phyloP scores from a whole-genome alignment of 225 moss, liverwort and hornwort genomes.

The Physcomitrium patens region DNA sequence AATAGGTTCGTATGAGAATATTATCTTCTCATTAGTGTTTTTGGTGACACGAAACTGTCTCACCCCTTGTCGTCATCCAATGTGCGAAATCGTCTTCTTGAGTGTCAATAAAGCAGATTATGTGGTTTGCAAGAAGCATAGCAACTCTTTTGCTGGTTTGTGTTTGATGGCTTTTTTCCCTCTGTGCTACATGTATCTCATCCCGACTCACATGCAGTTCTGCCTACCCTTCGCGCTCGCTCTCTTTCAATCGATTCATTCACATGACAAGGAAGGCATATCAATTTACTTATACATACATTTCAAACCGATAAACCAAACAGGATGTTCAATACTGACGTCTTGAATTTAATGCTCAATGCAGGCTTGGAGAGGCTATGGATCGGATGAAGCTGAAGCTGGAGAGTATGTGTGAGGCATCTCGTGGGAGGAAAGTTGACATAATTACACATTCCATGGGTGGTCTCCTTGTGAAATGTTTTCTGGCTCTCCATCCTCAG shows the following conservation, averaged over 20 bases:
- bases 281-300: neutral
- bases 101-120: neutral
- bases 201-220: neutral
- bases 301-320: neutral
- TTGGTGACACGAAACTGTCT: neutral
- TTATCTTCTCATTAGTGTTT: neutral
- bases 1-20: conserved; percentile 59
- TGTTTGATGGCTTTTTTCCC: conserved; percentile 17
- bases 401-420: conserved; percentile 75
- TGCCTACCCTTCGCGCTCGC: neutral
- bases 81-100: neutral
- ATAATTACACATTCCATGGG: conserved; percentile 96
- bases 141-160: conserved; percentile 12
- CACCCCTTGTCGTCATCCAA: too few species aligned
- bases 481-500: conserved; percentile 79
- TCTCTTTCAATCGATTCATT: neutral
- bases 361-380: conserved; percentile 93
- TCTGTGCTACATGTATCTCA: conserved; percentile 7
- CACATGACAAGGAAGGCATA: neutral
- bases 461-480: conserved; percentile 83
- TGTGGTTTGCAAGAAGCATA: neutral
- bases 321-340: neutral
- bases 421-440: conserved; percentile 90
- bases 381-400: conserved; percentile 76
- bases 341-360: conserved; percentile 7